Evolutionary conservation across 768 basidiomycete species (phyloP), one percentile per base, ranked within the genome.

Genomic region (Termitomyces sp.): DNA sequence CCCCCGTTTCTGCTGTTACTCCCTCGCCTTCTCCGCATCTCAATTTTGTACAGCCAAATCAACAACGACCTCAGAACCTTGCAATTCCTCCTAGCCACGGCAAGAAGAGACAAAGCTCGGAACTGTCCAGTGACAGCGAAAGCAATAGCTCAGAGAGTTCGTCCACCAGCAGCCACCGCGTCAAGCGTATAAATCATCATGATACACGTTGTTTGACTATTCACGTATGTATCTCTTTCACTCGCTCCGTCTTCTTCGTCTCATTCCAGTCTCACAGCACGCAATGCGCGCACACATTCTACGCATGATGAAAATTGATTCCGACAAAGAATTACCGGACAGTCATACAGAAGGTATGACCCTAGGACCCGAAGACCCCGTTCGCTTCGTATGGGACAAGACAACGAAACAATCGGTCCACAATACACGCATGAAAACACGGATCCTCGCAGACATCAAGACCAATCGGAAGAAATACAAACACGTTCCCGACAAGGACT

Each of bases 341-440:
- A 82, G 78, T 51, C 81, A 87, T 61, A 60, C 62, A 10, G 87
- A 90, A 62, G 84, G 81, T 15, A 70, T 66, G 11, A 62, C 69
- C 3, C 61, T 83, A 1, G 71, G 68, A 2, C 62, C 72, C 11
- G 65, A 74, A 21, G 77, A 83, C n/a, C 79, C 86, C 1, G 74
- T 90, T 14, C 83, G 88, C 19, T 90, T 90, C 59, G 83, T 88
- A 4, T 90, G 88, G 88, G 82, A 85, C 58, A 88, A 87, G 66
- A 90, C 88, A 2, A 74, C 79, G 11, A 87, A 83, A 57, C 85
- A 89, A 61, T 90, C 87, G 1, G 77, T 82, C 19, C 88, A 89
- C 62, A 90, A 90, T 56, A 73, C 76, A 10, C 77, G 79, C 14
- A 89, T 89, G 87, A 89, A 85, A 70, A 68, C 74, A 15, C 81